These are phyloP conservation scores for Aspergillus sp. DNA, from an alignment of 2,329 filamentous ascomycete species.

Conservation along the genomic window DNA sequence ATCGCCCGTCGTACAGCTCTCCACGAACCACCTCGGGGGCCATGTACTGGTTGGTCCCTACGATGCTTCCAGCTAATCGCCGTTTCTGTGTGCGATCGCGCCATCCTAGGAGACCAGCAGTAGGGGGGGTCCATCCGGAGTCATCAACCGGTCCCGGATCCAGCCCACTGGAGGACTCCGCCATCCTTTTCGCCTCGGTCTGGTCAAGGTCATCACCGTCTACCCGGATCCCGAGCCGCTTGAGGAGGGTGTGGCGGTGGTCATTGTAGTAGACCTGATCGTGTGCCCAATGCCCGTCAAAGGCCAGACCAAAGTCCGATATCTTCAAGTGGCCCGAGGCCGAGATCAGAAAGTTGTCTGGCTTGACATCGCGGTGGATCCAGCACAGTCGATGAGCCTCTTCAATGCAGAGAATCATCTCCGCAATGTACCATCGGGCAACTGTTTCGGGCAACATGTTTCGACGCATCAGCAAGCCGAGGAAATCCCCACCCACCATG, in stretches of 20 bases:
- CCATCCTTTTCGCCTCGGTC: conserved; percentile 50
- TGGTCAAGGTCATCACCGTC: conserved; percentile 73
- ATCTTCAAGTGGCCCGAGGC: conserved; percentile 89
- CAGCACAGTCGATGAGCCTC: conserved; percentile 84
- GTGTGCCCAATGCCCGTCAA: conserved; percentile 93
- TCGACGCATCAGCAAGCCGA: conserved; percentile 81
- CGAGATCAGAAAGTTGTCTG: conserved; percentile 93
- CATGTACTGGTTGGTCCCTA: conserved; percentile 98
- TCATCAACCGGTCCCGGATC: conserved; percentile 28
- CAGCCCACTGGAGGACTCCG: conserved; percentile 8
- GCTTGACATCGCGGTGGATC: conserved; percentile 96
- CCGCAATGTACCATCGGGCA: conserved; percentile 84
- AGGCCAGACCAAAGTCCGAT: conserved; percentile 92
- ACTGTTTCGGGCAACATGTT: conserved; percentile 77
- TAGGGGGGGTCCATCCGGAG: conserved; percentile 18
- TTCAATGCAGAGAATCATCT: conserved; percentile 95
- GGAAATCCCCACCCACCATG: conserved; percentile 94
- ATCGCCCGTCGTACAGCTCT: conserved; percentile 82
- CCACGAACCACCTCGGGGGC: conserved; percentile 88
- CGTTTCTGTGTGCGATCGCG: conserved; percentile 69
- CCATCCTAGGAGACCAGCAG: conserved; percentile 65
- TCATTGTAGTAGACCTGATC: conserved; percentile 83
- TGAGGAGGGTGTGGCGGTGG: conserved; percentile 75
- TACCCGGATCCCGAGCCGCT: conserved; percentile 72
- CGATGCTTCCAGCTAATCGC: conserved; percentile 76